phyloP scores from a whole-genome alignment of 352 stramenopile genomes.

The Globisporangium uncinulatum region DNA sequence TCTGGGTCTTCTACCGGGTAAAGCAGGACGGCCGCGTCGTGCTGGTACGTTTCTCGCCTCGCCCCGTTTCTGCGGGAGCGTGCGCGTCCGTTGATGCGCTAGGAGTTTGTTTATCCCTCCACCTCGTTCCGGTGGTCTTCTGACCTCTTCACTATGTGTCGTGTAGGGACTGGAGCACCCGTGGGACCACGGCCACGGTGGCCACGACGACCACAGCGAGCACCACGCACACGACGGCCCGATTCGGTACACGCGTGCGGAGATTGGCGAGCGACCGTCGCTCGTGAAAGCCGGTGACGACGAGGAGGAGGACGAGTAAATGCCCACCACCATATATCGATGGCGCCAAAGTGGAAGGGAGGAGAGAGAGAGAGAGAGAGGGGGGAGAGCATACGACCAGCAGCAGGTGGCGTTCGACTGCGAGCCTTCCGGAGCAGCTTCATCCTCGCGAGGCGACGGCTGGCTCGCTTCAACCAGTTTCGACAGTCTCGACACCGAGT shows the following conservation, averaged over 20 bases:
- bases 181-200: slow-evolving; percentile 69
- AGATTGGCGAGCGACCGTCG: slow-evolving; percentile 56
- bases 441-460: neutral
- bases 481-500: neutral
- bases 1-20: slow-evolving; percentile 88
- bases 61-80: neutral
- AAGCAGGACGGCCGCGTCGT: slow-evolving; percentile 83
- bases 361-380: neutral
- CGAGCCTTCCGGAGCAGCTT: neutral
- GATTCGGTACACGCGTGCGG: slow-evolving; percentile 59
- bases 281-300: slow-evolving; percentile 42
- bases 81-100: too few relatives aligned
- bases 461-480: too few relatives aligned
- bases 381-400: neutral
- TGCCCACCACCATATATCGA: neutral
- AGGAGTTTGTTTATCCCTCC: neutral
- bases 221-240: slow-evolving; percentile 32
- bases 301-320: slow-evolving; percentile 35
- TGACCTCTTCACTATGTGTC: neutral
- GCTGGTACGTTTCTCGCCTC: slow-evolving; percentile 35
- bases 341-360: neutral
- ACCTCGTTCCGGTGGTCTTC: slow-evolving; percentile 11
- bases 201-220: slow-evolving; percentile 33
- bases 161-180: slow-evolving; percentile 78
- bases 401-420: neutral